Evolutionary conservation across 163 green algal species (phyloP).

Genomic region (Coccomyxa subellipsoidea): DNA sequence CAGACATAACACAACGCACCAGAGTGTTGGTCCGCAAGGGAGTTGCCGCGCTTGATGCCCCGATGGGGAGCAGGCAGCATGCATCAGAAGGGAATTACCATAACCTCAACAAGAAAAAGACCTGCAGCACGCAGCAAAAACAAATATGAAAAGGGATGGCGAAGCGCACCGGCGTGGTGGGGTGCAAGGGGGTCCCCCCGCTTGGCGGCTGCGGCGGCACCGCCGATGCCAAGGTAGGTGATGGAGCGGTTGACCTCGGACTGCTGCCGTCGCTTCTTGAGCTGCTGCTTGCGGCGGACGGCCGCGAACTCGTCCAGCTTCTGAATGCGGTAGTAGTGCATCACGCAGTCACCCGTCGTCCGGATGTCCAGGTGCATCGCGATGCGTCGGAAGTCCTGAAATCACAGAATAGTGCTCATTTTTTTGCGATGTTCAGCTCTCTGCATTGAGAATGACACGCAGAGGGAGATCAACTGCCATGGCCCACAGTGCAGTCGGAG

Average conservation of each 20-base stretch:
- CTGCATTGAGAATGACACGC: too few relatives aligned
- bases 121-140: too few relatives aligned
- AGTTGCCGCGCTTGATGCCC: too few relatives aligned
- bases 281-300: conserved; percentile 73
- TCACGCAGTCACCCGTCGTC: conserved; percentile 65
- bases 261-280: conserved; percentile 70
- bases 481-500: too few relatives aligned
- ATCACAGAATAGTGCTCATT: neutral
- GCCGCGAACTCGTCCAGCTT: conserved; percentile 77
- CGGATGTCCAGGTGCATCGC: conserved; percentile 56
- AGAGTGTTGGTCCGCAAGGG: too few relatives aligned
- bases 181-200: neutral
- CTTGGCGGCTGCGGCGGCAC: neutral
- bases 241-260: conserved; percentile 31
- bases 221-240: conserved; percentile 14
- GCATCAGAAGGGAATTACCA: too few relatives aligned
- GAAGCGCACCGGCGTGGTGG: neutral
- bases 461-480: too few relatives aligned
- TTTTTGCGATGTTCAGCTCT: too few relatives aligned
- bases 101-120: too few relatives aligned
- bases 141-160: too few relatives aligned
- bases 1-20: too few relatives aligned
- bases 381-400: conserved; percentile 73
- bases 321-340: conserved; percentile 82
- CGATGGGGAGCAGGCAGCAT: too few relatives aligned